Conservation (phyloP, 2,329 filamentous ascomycete genomes). For the Cryphonectria parasitica region DNA sequence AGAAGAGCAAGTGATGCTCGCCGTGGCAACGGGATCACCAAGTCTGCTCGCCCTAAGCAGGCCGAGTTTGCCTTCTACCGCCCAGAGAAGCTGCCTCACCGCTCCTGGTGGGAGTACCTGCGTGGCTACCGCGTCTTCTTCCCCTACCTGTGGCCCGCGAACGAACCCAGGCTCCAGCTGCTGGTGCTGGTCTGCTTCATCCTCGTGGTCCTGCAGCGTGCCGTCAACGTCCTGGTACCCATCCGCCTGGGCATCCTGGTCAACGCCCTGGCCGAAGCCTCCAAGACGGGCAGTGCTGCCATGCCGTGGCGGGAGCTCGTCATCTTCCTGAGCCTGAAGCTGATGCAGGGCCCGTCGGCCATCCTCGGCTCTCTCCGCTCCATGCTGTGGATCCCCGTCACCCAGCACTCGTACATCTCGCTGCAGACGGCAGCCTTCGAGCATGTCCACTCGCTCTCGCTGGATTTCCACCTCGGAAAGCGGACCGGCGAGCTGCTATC, state of each 20-base stretch:
- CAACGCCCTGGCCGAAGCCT: conserved; percentile 63
- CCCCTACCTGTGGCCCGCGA: conserved; percentile 94
- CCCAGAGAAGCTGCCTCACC: conserved; percentile 81
- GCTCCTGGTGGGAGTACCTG: conserved; percentile 95
- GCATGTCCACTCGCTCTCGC: conserved; percentile 91
- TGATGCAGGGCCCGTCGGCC: conserved; percentile 87
- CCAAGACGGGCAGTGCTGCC: conserved; percentile 44
- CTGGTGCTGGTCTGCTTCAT: conserved; percentile 82
- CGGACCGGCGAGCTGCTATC: conserved; percentile 95
- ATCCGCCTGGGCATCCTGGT: conserved; percentile 80
- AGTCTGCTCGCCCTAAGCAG: conserved; percentile 38
- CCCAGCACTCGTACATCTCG: conserved; percentile 94
- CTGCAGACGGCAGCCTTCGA: conserved; percentile 95
- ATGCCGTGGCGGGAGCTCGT: conserved; percentile 77
- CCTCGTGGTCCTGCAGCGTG: conserved; percentile 78
- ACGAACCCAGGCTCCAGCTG: conserved; percentile 72
- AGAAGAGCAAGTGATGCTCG: conserved; percentile 36
- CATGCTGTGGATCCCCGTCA: conserved; percentile 92
- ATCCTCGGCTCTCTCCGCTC: conserved; percentile 81
- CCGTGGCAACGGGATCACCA: conserved; percentile 43
- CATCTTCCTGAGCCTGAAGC: conserved; percentile 76
- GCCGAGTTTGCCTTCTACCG: conserved; percentile 83
- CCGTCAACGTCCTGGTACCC: conserved; percentile 86
- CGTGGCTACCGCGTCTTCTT: conserved; percentile 93
- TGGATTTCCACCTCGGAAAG: conserved; percentile 96